Evolutionary conservation across 2,329 filamentous ascomycete species (phyloP).

Genomic region (Sclerotinia sclerotiorum): DNA sequence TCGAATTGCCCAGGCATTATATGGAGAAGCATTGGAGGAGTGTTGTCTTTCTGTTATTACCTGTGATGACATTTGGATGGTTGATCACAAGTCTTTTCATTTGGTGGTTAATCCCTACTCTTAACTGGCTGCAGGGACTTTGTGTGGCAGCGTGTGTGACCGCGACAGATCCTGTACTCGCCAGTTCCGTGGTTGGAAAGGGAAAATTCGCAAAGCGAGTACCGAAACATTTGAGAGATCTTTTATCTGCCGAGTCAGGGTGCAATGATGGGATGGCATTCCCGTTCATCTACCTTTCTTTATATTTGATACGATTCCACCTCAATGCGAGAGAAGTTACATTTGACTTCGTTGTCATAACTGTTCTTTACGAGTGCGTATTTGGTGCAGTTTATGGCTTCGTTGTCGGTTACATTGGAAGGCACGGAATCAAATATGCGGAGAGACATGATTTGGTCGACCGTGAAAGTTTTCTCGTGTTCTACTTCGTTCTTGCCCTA

Average conservation of each 20-base stretch:
- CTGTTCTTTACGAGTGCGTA: constrained; percentile 91
- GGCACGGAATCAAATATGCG: constrained; percentile 85
- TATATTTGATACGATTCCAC: constrained; percentile 85
- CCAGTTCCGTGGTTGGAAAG: constrained; percentile 96
- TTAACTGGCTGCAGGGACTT: constrained; percentile 88
- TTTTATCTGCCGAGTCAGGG: constrained; percentile 93
- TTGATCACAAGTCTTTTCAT: constrained; percentile 88
- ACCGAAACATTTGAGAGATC: constrained; percentile 92
- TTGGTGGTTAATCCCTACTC: constrained; percentile 79
- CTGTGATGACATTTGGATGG: constrained; percentile 98
- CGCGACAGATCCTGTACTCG: constrained; percentile 93
- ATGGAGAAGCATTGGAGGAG: constrained; percentile 99
- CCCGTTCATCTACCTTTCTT: constrained; percentile 88
- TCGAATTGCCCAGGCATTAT: constrained; percentile 88
- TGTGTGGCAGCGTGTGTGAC: constrained; percentile 90
- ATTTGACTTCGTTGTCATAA: constrained; percentile 85
- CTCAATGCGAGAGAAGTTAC: constrained; percentile 67
- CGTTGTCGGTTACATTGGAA: constrained; percentile 80
- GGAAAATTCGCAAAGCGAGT: constrained; percentile 98
- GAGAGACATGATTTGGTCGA: constrained; percentile 87
- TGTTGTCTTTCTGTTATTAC: constrained; percentile 81
- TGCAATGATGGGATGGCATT: constrained; percentile 99
- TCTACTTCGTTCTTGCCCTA: constrained; percentile 94
- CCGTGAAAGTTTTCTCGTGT: constrained; percentile 94
- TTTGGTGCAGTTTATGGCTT: constrained; percentile 91